These are phyloP conservation scores for Linnemannia hyalina DNA, from an alignment of 192 early-diverging fungal species.

Conservation along the genomic window DNA sequence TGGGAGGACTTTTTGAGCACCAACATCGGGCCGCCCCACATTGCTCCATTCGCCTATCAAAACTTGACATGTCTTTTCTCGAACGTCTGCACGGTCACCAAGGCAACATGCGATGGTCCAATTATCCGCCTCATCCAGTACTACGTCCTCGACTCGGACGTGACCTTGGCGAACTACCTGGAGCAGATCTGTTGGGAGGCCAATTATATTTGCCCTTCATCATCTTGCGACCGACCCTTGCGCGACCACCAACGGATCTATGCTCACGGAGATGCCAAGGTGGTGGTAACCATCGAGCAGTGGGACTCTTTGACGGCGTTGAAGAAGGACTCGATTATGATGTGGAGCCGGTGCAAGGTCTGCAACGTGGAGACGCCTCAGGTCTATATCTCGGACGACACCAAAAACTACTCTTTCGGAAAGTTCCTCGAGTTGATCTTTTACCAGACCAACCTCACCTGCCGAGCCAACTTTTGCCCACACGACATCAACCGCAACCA, in stretches of 20 bases:
- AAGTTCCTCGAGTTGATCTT: slow-evolving; percentile 96
- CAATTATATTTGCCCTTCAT: slow-evolving; percentile 71
- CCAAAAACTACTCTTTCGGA: slow-evolving; percentile 97
- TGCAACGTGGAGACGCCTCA: slow-evolving; percentile 80
- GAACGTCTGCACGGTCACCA: slow-evolving; percentile 71
- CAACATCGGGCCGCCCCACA: slow-evolving; percentile 58
- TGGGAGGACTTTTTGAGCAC: slow-evolving; percentile 71
- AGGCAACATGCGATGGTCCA: slow-evolving; percentile 76
- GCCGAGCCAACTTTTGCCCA: slow-evolving; percentile 79
- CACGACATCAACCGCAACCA: slow-evolving; percentile 89
- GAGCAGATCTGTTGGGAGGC: slow-evolving; percentile 85
- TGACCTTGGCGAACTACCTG: slow-evolving; percentile 90
- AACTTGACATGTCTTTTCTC: slow-evolving; percentile 83
- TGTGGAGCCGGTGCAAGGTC: slow-evolving; percentile 90
- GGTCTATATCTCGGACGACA: slow-evolving; percentile 84
- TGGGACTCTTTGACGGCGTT: slow-evolving; percentile 39
- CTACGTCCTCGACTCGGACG: slow-evolving; percentile 83
- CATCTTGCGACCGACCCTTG: slow-evolving; percentile 83
- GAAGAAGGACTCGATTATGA: slow-evolving; percentile 78
- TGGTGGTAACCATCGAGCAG: slow-evolving; percentile 77
- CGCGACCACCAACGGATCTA: slow-evolving; percentile 88
- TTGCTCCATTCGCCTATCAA: slow-evolving; percentile 81
- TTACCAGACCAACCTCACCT: slow-evolving; percentile 78
- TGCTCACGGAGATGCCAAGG: slow-evolving; percentile 83
- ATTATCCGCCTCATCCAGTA: slow-evolving; percentile 85